Evolutionary conservation across 306 rosid species (phyloP), one percentile per base, ranked within the genome.

Genomic region (Albizia julibrissin): DNA sequence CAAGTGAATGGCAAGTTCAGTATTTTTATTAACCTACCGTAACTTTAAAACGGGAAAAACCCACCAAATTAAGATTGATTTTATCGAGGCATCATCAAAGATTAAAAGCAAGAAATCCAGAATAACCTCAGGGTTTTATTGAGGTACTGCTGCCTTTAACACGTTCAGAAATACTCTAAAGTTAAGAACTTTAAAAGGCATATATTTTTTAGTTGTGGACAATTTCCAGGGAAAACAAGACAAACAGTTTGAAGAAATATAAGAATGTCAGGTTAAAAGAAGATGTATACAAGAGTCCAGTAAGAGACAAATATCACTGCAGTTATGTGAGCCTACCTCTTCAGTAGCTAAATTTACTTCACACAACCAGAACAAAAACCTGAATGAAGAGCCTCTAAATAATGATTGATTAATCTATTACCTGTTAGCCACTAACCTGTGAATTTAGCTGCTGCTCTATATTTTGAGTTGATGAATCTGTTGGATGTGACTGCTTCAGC

Each of bases 401-500:
- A 77, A 83, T 76, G 67, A 80, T 78, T 49, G 21, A 75, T 81
- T 43, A 43, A 80, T 76, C 66, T 65, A 79, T 67, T 85, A 73
- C 86, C 83, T 50, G 80, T 46, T 80, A 79, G 83, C 74, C 76
- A 82, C 88, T 88, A 85, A 91, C 94, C 91, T 90, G 92, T 79
- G 88, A 87, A 87, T 75, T 81, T 83, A 78, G 87, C 31, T 84
- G 92, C 91, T 84, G 98, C 85, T 83, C 89, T 44, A 85, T 66
- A 70, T 82, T 85, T 85, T 85, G 87, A 61, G 76, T 76, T 29
- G 84, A 77, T 31, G 79, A 84, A 77, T 88, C 88, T 52, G 86
- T 61, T 68, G 80, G 77, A 78, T 85, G 86, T 10, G 66, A 49
- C 65, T 87, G 94, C 77, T 89, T 90, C 81, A 88, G 98, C 83